Conservation (phyloP, 805 yeast genomes). For the Saccharomycopsis javanensis region DNA sequence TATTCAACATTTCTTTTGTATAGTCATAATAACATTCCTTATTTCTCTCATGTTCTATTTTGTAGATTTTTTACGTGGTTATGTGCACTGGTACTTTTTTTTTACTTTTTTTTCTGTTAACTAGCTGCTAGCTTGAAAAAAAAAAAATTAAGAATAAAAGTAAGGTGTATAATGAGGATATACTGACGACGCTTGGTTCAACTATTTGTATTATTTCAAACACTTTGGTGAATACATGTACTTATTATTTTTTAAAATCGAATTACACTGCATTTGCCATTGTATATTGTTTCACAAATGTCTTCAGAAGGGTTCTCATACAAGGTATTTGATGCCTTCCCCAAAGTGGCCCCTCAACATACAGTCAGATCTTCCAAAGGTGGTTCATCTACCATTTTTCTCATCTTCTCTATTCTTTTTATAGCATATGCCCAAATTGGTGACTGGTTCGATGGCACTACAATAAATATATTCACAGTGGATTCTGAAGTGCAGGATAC, state of each 20-base stretch:
- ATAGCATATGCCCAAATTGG: slow-evolving; percentile 81
- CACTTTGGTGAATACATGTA: too few relatives aligned
- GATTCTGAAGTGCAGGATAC: slow-evolving; percentile 48
- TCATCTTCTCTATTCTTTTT: slow-evolving; percentile 52
- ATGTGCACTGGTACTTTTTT: background rate
- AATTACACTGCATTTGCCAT: too few relatives aligned
- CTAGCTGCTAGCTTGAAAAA: too few relatives aligned
- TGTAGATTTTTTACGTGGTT: background rate
- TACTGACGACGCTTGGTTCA: too few relatives aligned
- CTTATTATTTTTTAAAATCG: too few relatives aligned
- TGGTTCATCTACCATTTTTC: slow-evolving; percentile 58
- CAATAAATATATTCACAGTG: slow-evolving; percentile 70
- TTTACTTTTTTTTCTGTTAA: background rate
- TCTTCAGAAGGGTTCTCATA: background rate
- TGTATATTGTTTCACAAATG: background rate
- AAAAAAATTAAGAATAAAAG: too few relatives aligned
- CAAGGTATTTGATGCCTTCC: slow-evolving; percentile 62
- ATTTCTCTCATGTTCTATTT: background rate
- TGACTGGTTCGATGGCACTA: slow-evolving; percentile 70
- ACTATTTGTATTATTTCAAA: too few relatives aligned
- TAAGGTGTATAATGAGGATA: too few relatives aligned
- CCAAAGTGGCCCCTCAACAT: slow-evolving; percentile 62
- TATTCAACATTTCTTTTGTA: too few relatives aligned
- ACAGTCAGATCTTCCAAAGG: slow-evolving; percentile 70
- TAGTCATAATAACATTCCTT: too few relatives aligned